Evolutionary conservation across 768 basidiomycete genomes (phyloP).

Genomic region (Collybiopsis luxurians): DNA sequence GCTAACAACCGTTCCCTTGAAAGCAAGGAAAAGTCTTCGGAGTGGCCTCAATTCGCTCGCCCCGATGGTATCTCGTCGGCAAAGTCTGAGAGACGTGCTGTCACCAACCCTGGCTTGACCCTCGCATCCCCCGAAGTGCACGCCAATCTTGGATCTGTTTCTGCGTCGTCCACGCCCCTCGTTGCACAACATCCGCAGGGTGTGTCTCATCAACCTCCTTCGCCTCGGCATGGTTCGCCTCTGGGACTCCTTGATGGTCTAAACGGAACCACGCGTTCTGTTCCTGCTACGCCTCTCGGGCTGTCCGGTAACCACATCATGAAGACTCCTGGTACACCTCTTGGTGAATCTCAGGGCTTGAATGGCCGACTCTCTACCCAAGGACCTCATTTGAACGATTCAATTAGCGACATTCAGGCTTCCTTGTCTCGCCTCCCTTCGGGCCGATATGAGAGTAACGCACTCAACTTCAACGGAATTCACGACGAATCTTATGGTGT

Average conservation of each 20-base stretch:
- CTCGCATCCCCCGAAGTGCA: conserved; percentile 48
- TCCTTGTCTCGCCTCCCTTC: conserved; percentile 69
- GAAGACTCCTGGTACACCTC: conserved; percentile 70
- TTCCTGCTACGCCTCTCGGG: conserved; percentile 77
- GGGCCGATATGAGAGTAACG: conserved; percentile 53
- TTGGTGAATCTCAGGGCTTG: conserved; percentile 55
- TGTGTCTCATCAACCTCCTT: conserved; percentile 39
- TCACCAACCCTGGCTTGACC: conserved; percentile 71
- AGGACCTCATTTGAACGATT: conserved; percentile 44
- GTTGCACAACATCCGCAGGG: conserved; percentile 61
- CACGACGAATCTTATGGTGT: conserved; percentile 57
- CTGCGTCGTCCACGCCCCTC: conserved; percentile 64
- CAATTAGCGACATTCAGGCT: conserved; percentile 58
- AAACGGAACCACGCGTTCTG: conserved; percentile 67
- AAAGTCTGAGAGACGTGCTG: conserved; percentile 58
- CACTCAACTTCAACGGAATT: conserved; percentile 53
- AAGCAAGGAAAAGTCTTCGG: conserved; percentile 68
- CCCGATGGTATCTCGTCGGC: conserved; percentile 57
- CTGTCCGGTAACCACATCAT: conserved; percentile 51
- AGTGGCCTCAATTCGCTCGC: conserved; percentile 91
- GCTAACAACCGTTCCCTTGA: conserved; percentile 57
- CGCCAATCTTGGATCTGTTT: conserved; percentile 33
- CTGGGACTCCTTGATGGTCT: conserved; percentile 61
- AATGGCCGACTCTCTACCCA: conserved; percentile 61
- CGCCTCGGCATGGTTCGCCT: conserved; percentile 75